phyloP scores from a whole-genome alignment of 2,329 filamentous ascomycete genomes.

The Clonostachys byssicola region DNA sequence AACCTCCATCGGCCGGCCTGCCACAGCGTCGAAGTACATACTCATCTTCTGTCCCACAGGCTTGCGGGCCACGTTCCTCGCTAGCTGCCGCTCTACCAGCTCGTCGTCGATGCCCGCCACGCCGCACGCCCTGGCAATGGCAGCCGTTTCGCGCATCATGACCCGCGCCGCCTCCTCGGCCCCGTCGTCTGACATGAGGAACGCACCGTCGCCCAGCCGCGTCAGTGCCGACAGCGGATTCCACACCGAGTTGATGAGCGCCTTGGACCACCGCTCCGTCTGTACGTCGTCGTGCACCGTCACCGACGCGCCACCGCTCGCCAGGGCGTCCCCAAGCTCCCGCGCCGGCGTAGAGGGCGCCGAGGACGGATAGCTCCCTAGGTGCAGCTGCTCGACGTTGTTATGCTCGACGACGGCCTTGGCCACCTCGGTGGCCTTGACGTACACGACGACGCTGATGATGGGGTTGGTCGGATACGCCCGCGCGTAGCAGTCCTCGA shows the following conservation, averaged over 20 bases:
- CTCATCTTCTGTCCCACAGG: no score
- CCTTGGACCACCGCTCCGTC: constrained; percentile 46
- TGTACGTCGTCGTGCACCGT: constrained; percentile 43
- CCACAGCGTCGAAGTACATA: no score
- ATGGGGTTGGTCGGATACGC: constrained; percentile 44
- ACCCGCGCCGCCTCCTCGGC: no score
- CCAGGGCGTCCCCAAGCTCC: constrained; percentile 12
- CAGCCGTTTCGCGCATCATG: no score
- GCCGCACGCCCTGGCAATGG: no score
- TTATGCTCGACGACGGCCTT: constrained; percentile 41
- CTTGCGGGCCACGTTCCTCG: no score
- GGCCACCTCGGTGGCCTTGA: constrained; percentile 42
- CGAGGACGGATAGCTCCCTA: background rate
- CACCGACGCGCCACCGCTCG: constrained; percentile 33
- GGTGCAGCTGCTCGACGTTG: constrained; percentile 30
- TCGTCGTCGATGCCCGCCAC: no score
- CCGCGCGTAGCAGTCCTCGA: constrained; percentile 42
- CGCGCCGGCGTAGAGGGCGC: no score
- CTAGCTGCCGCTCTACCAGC: no score
- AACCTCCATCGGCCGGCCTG: no score
- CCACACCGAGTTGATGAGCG: constrained; percentile 50
- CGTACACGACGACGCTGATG: constrained; percentile 47
- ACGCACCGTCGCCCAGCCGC: constrained; percentile 37
- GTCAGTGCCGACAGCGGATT: constrained; percentile 52
- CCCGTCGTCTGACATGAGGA: no score